phyloP scores from a whole-genome alignment of 352 stramenopile genomes.

The Globisporangium radiosum region DNA sequence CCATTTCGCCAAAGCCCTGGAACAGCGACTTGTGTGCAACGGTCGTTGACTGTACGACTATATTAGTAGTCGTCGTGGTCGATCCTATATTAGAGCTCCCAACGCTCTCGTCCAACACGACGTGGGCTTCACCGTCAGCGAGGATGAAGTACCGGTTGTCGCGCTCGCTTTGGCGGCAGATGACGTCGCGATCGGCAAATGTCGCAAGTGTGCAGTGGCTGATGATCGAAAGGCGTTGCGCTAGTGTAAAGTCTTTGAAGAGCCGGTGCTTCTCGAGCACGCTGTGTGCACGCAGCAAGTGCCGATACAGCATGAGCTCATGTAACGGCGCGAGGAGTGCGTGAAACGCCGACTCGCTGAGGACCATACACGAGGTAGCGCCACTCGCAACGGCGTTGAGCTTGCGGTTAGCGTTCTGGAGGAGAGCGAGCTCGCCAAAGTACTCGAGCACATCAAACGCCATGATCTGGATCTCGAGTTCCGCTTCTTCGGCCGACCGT shows the following conservation, averaged over 20 bases:
- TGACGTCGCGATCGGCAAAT: slow-evolving; percentile 35
- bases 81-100: neutral
- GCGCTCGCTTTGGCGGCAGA: slow-evolving; percentile 51
- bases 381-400: slow-evolving; percentile 49
- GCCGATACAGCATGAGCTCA: slow-evolving; percentile 49
- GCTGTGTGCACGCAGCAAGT: slow-evolving; percentile 39
- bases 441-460: slow-evolving; percentile 49
- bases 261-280: slow-evolving; percentile 60
- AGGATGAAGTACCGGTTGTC: slow-evolving; percentile 69
- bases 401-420: slow-evolving; percentile 26
- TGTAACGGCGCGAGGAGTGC: slow-evolving; percentile 43
- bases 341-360: slow-evolving; percentile 32
- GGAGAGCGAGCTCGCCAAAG: slow-evolving; percentile 58
- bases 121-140: slow-evolving; percentile 45
- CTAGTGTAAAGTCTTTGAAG: slow-evolving; percentile 40
- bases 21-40: slow-evolving; percentile 53
- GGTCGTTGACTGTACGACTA: neutral
- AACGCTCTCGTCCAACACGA: slow-evolving; percentile 39
- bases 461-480: slow-evolving; percentile 51
- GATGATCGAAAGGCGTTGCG: slow-evolving; percentile 39
- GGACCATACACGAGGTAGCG: slow-evolving; percentile 38
- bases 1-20: slow-evolving; percentile 79
- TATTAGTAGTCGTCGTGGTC: no score
- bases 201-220: slow-evolving; percentile 37
- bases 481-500: slow-evolving; percentile 35